These are phyloP conservation scores for Silene noctiflora DNA, from an alignment of 179 eudicot genomes.

Conservation along the genomic window DNA sequence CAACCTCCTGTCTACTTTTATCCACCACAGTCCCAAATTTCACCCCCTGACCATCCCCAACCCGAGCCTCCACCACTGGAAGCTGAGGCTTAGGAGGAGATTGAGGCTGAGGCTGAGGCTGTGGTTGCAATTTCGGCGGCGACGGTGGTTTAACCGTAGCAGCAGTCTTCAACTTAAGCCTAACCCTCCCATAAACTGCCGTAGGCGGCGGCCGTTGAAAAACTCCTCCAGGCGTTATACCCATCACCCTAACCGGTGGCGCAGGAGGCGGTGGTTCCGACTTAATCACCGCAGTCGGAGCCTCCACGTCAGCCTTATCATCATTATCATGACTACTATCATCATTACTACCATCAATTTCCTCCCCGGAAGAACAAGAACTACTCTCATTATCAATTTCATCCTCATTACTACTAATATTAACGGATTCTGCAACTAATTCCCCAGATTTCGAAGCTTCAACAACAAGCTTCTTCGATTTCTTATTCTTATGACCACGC, in stretches of 20 bases:
- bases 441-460: background rate
- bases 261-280: background rate
- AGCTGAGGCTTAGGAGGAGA: background rate
- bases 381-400: conserved; percentile 22
- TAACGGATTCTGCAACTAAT: background rate
- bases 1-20: conserved; percentile 22
- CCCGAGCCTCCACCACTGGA: conserved; percentile 29
- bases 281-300: background rate
- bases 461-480: conserved; percentile 30
- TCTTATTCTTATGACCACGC: conserved; percentile 66
- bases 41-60: conserved; percentile 32
- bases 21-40: conserved; percentile 19
- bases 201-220: conserved; percentile 41
- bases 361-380: conserved; percentile 21
- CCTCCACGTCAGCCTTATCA: conserved; percentile 1
- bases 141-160: conserved; percentile 44
- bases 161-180: conserved; percentile 53
- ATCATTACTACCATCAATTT: background rate
- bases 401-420: conserved; percentile 19
- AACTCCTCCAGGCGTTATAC: conserved; percentile 25
- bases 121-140: background rate
- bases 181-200: conserved; percentile 65
- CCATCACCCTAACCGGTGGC: conserved; percentile 20
- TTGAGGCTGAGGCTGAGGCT: background rate
- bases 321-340: background rate